Conservation (phyloP, 257 asterid genomes). For the Nicotiana attenuata region DNA sequence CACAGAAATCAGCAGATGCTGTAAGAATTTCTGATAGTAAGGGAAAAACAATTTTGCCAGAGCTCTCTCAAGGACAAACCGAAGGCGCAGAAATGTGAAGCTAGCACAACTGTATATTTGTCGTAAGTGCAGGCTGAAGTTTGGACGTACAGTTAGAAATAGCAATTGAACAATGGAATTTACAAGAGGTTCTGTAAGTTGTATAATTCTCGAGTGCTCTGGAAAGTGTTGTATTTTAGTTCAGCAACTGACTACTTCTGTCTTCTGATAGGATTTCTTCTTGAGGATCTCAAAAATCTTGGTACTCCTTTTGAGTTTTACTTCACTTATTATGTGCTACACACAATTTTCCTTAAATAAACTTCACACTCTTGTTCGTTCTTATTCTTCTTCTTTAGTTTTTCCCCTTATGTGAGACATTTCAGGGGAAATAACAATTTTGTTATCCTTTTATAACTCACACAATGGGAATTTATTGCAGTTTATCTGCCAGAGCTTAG, state of each 20-base stretch:
- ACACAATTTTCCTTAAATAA: not conserved
- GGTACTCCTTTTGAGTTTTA: not conserved
- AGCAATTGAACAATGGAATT: not conserved
- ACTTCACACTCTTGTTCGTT: not conserved
- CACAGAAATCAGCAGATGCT: slow-evolving; percentile 24
- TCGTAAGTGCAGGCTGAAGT: not conserved
- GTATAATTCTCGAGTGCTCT: not conserved
- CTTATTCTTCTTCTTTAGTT: too few relatives aligned
- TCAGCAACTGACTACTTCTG: not conserved
- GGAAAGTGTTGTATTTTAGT: not conserved
- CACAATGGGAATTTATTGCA: too few relatives aligned
- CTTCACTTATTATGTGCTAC: not conserved
- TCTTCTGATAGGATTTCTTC: not conserved
- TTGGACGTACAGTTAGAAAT: slow-evolving; percentile 5
- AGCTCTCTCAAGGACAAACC: not conserved
- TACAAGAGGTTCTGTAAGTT: not conserved
- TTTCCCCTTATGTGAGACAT: too few relatives aligned
- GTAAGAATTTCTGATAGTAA: slow-evolving; percentile 35
- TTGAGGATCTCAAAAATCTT: not conserved
- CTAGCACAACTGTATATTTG: not conserved
- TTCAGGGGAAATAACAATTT: too few relatives aligned
- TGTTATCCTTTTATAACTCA: too few relatives aligned
- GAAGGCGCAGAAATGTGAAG: not conserved
- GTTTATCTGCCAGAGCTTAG: too few relatives aligned
- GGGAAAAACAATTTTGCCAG: slow-evolving; percentile 42